phyloP scores from a whole-genome alignment of 345 rosid genomes.

The Kernera saxatilis region DNA sequence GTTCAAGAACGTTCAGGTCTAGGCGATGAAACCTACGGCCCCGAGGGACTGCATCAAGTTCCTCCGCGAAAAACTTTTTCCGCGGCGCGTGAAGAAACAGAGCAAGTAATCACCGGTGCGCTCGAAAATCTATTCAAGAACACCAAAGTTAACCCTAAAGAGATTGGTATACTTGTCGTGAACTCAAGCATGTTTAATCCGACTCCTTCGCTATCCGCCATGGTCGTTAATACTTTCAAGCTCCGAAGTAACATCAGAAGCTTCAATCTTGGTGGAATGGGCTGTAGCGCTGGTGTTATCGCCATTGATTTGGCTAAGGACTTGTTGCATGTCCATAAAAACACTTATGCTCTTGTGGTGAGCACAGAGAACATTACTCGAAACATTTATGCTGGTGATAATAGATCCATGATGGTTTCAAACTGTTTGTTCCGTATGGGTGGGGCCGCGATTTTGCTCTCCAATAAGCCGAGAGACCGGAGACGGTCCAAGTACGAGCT shows the following conservation, averaged over 20 bases:
- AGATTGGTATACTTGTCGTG: slow-evolving; percentile 66
- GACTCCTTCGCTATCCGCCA: slow-evolving; percentile 64
- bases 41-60: slow-evolving; percentile 46
- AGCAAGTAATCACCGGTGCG: slow-evolving; percentile 63
- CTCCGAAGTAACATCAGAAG: slow-evolving; percentile 57
- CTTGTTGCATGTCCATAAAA: slow-evolving; percentile 60
- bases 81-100: slow-evolving; percentile 60
- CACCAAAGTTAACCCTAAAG: slow-evolving; percentile 53
- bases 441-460: slow-evolving; percentile 55
- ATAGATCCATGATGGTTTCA: slow-evolving; percentile 67
- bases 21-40: slow-evolving; percentile 62
- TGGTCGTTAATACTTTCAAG: slow-evolving; percentile 58
- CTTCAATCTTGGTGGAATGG: slow-evolving; percentile 75
- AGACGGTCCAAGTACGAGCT: slow-evolving; percentile 61
- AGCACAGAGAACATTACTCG: slow-evolving; percentile 75
- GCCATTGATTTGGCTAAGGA: slow-evolving; percentile 62
- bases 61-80: slow-evolving; percentile 56
- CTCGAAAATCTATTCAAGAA: slow-evolving; percentile 44
- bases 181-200: slow-evolving; percentile 81
- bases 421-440: slow-evolving; percentile 71
- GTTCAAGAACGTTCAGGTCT: slow-evolving; percentile 68
- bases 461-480: slow-evolving; percentile 48
- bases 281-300: slow-evolving; percentile 75
- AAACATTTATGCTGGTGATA: slow-evolving; percentile 60
- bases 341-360: slow-evolving; percentile 64